phyloP scores from a whole-genome alignment of 129 eudicot species.

The Glebionis coronaria region DNA sequence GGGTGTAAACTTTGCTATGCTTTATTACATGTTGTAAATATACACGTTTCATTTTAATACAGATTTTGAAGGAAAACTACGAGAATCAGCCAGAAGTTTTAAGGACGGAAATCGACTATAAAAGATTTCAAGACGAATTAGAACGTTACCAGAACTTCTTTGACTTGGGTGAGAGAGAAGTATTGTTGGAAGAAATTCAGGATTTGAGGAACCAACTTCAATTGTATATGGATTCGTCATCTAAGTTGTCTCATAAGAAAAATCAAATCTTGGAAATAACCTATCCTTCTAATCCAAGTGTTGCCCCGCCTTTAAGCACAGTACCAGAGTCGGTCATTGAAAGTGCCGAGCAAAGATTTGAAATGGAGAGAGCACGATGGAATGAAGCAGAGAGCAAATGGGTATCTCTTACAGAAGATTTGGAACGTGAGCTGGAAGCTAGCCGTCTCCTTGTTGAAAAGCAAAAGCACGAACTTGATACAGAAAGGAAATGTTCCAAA shows the following conservation, averaged over 20 bases:
- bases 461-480: constrained; percentile 59
- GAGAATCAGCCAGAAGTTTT: constrained; percentile 83
- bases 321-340: constrained; percentile 28
- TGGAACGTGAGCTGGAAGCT: constrained; percentile 62
- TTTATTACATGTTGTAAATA: neutral
- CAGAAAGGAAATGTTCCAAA: constrained; percentile 76
- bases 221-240: constrained; percentile 59
- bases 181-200: constrained; percentile 82
- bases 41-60: neutral
- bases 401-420: constrained; percentile 67
- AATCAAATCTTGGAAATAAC: constrained; percentile 48
- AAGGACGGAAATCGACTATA: constrained; percentile 65
- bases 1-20: neutral
- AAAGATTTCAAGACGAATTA: constrained; percentile 76
- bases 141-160: constrained; percentile 76
- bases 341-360: constrained; percentile 36
- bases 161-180: constrained; percentile 92
- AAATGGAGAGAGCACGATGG: constrained; percentile 33
- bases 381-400: constrained; percentile 76
- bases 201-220: constrained; percentile 78
- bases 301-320: constrained; percentile 42
- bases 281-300: constrained; percentile 52
- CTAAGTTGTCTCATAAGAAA: constrained; percentile 25
- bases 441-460: constrained; percentile 44
- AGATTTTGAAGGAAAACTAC: constrained; percentile 80